Evolutionary conservation across 345 rosid genomes (phyloP).

Genomic region (Toxicodendron radicans): DNA sequence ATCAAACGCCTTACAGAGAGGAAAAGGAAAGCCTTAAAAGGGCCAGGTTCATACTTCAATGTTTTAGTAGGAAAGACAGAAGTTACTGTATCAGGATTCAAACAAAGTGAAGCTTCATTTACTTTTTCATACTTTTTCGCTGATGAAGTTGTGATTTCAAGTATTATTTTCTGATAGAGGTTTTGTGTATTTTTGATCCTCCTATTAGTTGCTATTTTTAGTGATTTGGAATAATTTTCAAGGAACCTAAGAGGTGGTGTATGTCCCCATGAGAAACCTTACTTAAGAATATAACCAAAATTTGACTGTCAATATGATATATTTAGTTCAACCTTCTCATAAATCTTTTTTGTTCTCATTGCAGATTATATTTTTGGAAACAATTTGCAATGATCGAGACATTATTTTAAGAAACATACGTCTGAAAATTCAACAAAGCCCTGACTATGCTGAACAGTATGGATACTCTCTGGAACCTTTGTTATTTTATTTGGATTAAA

Average conservation of each 20-base stretch:
- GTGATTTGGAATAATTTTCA: background rate
- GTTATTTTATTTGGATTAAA: constrained; percentile 19
- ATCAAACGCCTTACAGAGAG: too few relatives aligned
- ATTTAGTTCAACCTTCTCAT: constrained; percentile 14
- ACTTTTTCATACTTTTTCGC: background rate
- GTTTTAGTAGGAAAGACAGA: background rate
- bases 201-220: background rate
- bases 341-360: constrained; percentile 11
- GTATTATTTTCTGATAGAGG: background rate
- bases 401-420: constrained; percentile 98
- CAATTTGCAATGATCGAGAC: constrained; percentile 86
- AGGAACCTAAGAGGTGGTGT: background rate
- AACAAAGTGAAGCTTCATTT: too few relatives aligned
- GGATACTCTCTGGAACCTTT: constrained; percentile 30
- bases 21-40: background rate
- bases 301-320: background rate
- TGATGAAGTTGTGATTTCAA: constrained; percentile 1
- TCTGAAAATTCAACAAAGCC: constrained; percentile 97
- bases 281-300: background rate
- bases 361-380: constrained; percentile 97
- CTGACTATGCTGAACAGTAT: constrained; percentile 98
- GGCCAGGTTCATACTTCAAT: background rate
- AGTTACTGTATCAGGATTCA: background rate
- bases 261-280: background rate
- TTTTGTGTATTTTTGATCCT: background rate